Evolutionary conservation across 2,329 filamentous ascomycete genomes (phyloP).

Genomic region (Elsinoe batatas): DNA sequence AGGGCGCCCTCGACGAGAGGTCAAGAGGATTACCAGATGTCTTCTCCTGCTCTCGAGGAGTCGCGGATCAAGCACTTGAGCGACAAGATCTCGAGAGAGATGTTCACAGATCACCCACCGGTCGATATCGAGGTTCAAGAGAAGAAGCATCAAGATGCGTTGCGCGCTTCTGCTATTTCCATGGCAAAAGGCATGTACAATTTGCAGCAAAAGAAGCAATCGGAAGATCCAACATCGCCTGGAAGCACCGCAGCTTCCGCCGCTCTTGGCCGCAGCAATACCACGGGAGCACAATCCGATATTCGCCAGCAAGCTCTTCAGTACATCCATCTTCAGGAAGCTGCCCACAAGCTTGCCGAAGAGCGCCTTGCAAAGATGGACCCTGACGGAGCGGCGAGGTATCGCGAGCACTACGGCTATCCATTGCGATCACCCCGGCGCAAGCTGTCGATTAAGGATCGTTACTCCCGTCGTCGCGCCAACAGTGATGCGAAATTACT

Average conservation of each 20-base stretch:
- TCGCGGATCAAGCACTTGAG: slow-evolving; percentile 56
- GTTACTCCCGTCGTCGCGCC: slow-evolving; percentile 13
- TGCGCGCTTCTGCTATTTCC: slow-evolving; percentile 73
- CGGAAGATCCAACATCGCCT: slow-evolving; percentile 23
- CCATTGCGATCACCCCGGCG: slow-evolving; percentile 40
- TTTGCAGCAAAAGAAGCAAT: slow-evolving; percentile 53
- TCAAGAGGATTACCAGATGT: slow-evolving; percentile 22
- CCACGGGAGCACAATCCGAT: slow-evolving; percentile 31
- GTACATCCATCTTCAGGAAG: slow-evolving; percentile 64
- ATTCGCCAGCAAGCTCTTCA: slow-evolving; percentile 44
- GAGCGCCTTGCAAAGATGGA: slow-evolving; percentile 74
- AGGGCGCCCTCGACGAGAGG: slow-evolving; percentile 32
- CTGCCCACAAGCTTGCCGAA: slow-evolving; percentile 75
- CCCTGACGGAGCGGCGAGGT: slow-evolving; percentile 53
- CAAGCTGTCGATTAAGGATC: slow-evolving; percentile 32
- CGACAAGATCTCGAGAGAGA: slow-evolving; percentile 58
- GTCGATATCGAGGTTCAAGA: slow-evolving; percentile 66
- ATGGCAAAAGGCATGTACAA: slow-evolving; percentile 86
- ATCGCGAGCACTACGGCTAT: slow-evolving; percentile 68
- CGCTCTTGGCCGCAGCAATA: slow-evolving; percentile 25
- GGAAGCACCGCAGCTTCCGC: slow-evolving; percentile 20
- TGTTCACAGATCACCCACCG: slow-evolving; percentile 69
- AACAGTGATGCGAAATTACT: slow-evolving; percentile 17
- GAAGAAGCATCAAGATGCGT: slow-evolving; percentile 57
- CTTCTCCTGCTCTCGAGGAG: slow-evolving; percentile 45